A percentile compares a stretch with the other conserved stretches of the same genome.
Conservation (phyloP, 768 basidiomycete species). For the Glaciozyma martinii region DNA sequence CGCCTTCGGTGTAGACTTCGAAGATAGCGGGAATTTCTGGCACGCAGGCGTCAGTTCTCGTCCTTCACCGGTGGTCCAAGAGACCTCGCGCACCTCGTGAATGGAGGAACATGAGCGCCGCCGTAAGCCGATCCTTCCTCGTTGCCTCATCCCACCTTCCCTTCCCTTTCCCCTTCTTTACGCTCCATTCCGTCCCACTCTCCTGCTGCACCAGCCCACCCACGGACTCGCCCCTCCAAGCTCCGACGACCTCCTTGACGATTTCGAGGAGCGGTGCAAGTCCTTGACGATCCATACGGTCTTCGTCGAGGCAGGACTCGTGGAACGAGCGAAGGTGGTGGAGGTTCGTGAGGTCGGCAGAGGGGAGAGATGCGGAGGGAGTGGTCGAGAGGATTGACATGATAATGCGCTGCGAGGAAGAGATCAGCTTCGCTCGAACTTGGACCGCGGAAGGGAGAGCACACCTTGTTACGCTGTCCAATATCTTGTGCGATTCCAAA, state of each 20-base stretch:
- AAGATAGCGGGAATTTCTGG: slow-evolving; percentile 21
- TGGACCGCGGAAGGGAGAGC: neutral
- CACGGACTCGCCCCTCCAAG: slow-evolving; percentile 43
- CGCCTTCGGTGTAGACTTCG: slow-evolving; percentile 18
- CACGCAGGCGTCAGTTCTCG: neutral
- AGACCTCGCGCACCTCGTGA: slow-evolving; percentile 55
- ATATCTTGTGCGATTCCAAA: slow-evolving; percentile 29
- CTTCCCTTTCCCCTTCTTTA: slow-evolving; percentile 16
- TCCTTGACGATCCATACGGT: slow-evolving; percentile 63
- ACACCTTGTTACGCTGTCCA: slow-evolving; percentile 21
- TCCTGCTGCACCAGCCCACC: neutral
- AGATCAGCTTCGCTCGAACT: neutral
- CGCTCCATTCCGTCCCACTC: neutral
- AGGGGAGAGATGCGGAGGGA: slow-evolving; percentile 36
- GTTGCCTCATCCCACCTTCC: slow-evolving; percentile 32
- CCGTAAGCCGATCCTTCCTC: slow-evolving; percentile 53
- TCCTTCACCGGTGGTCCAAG: neutral
- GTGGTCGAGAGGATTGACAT: slow-evolving; percentile 57
- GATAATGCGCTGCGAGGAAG: slow-evolving; percentile 53
- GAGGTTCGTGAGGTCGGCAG: slow-evolving; percentile 52
- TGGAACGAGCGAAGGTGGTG: slow-evolving; percentile 52
- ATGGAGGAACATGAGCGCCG: slow-evolving; percentile 74
- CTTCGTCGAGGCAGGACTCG: slow-evolving; percentile 70
- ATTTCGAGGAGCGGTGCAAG: slow-evolving; percentile 60
- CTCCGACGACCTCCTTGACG: slow-evolving; percentile 49